Conservation (phyloP, 768 basidiomycete genomes). For the Suillus ampliporus region DNA sequence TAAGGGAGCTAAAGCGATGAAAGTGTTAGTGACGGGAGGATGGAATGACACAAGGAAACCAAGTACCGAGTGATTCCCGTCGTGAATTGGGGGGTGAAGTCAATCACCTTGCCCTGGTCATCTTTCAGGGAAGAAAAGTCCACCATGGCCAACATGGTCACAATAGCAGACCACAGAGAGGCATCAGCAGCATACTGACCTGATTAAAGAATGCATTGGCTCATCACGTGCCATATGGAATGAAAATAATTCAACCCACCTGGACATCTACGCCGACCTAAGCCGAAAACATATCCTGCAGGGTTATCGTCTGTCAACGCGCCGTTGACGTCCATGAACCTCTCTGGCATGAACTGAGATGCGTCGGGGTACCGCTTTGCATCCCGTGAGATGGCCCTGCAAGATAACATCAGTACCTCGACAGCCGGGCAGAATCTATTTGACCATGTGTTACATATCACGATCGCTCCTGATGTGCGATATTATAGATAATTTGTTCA, state of each 20-base stretch:
- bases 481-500: not conserved
- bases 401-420: not conserved
- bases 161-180: constrained; percentile 11
- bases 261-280: constrained; percentile 17
- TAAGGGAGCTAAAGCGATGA: not conserved
- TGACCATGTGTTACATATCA: constrained; percentile 1
- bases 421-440: not conserved
- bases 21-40: not conserved
- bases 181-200: constrained; percentile 14
- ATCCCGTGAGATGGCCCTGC: constrained; percentile 12
- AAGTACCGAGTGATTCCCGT: not conserved
- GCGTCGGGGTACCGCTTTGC: constrained; percentile 13
- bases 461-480: not conserved
- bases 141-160: constrained; percentile 11
- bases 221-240: too few relatives aligned
- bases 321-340: constrained; percentile 11
- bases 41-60: not conserved
- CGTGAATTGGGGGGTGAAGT: constrained; percentile 6
- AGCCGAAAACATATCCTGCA: constrained; percentile 10
- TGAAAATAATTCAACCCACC: not conserved
- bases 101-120: constrained; percentile 12
- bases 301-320: constrained; percentile 14
- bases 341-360: constrained; percentile 15
- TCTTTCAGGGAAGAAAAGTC: constrained; percentile 2
- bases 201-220: not conserved